Evolutionary conservation across 2,329 filamentous ascomycete genomes (phyloP).

Genomic region (Setomelanomma holmii): DNA sequence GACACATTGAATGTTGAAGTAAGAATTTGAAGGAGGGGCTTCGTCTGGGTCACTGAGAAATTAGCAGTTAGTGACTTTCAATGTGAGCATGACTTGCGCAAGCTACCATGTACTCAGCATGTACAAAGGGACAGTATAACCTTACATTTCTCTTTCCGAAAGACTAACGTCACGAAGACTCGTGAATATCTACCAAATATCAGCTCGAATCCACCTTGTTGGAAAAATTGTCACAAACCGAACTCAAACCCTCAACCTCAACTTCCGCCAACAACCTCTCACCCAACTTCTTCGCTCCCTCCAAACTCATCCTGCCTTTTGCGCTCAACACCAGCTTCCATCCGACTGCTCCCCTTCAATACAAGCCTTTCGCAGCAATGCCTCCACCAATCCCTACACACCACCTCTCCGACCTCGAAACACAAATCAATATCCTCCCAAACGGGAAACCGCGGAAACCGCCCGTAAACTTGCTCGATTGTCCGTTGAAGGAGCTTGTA

Average conservation of each 20-base stretch:
- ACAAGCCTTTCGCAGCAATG: conserved; percentile 50
- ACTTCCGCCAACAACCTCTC: conserved; percentile 57
- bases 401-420: conserved; percentile 58
- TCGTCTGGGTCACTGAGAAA: background rate
- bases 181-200: conserved; percentile 48
- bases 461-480: conserved; percentile 61
- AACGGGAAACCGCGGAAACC: conserved; percentile 61
- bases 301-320: conserved; percentile 23
- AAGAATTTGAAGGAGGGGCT: background rate
- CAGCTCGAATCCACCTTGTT: background rate
- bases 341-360: conserved; percentile 1
- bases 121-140: background rate
- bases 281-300: conserved; percentile 57
- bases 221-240: conserved; percentile 23
- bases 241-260: conserved; percentile 37
- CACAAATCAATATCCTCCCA: conserved; percentile 60
- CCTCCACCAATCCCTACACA: conserved; percentile 63
- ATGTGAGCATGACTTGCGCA: conserved; percentile 4
- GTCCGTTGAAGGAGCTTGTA: conserved; percentile 64
- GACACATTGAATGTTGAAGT: conserved; percentile 55
- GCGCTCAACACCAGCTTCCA: background rate
- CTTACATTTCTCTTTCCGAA: conserved; percentile 14
- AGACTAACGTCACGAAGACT: conserved; percentile 41
- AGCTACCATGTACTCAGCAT: background rate
- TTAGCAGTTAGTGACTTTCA: no score